Evolutionary conservation across 169 alveolate genomes (phyloP), one percentile per base, ranked within the genome.

Genomic region (Neospora caninum): DNA sequence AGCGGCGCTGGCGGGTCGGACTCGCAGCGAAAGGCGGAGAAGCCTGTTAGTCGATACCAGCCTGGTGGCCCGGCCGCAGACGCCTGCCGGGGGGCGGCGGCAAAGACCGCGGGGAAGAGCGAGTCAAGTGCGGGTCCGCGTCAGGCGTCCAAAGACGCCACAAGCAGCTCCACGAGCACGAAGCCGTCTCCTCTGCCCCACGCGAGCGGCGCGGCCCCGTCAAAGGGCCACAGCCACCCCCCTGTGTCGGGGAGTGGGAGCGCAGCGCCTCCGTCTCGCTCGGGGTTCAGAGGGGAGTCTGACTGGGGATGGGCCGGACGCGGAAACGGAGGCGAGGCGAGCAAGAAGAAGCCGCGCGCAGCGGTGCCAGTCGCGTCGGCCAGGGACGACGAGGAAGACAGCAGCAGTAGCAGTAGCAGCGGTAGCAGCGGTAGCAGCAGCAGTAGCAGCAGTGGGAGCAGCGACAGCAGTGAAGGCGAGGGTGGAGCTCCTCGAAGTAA

Each of bases 361-460:
- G 42, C 45, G 9, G 86, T 38, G 22, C 43, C 86, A 7, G 86
- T n/a, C n/a, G 7, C 86, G 49, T 38, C 86, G 10, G 1, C 39
- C n/a, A 9, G 39, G 45, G n/a, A 29, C 25, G 34, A 27, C 73
- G 86, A n/a, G 42, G 86, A 29, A 6, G 89, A 39, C 89, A 41
- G 38, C 31, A 42, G 69, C 89, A 80, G 88, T 38, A 80, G 49
- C 53, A 82, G 89, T 49, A 42, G 89, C 25, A 82, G 89, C 38
- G 39, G 89, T 49, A 82, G 89, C 89, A 82, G 89, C 38, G 36
- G 89, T 27, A 82, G 41, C 38, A 82, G 89, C 89, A 82, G 89
- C 64, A 82, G 89, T n/a, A 9, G 84, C 84, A 73, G 84, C 84
- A 73, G 84, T n/a, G 31, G 41, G 7, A n/a, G 80, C 31, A 22